Evolutionary conservation across 1,284 basidiomycete genomes (phyloP).

Genomic region (Hymenochaete sp.): DNA sequence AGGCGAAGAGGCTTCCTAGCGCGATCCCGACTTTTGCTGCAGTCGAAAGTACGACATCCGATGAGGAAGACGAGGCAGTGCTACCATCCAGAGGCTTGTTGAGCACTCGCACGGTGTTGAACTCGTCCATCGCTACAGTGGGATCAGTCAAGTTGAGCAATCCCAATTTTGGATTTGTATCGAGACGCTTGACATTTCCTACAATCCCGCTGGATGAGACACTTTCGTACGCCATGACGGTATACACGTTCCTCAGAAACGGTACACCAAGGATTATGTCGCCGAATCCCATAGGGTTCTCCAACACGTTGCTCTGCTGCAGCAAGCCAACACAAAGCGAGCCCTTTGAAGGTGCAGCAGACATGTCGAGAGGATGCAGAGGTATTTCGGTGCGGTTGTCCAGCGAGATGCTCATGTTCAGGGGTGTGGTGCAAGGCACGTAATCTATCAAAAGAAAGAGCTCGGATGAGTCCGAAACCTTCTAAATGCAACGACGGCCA

Average conservation of each 20-base stretch:
- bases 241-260: constrained; percentile 65
- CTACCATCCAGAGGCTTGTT: constrained; percentile 39
- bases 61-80: constrained; percentile 10
- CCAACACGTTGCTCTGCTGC: constrained; percentile 41
- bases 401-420: constrained; percentile 61
- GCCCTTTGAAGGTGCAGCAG: constrained; percentile 32
- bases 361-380: constrained; percentile 65
- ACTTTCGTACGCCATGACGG: constrained; percentile 55
- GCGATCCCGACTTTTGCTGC: constrained; percentile 55
- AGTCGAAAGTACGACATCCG: constrained; percentile 30
- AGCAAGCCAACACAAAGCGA: constrained; percentile 56
- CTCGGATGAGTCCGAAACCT: constrained; percentile 8
- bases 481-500: constrained; percentile 21
- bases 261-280: constrained; percentile 70
- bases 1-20: constrained; percentile 44
- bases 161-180: constrained; percentile 43
- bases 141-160: constrained; percentile 52
- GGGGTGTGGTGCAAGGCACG: constrained; percentile 55
- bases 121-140: constrained; percentile 49
- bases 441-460: constrained; percentile 40
- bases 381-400: constrained; percentile 46
- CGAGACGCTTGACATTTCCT: constrained; percentile 21
- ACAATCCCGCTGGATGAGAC: constrained; percentile 41
- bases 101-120: constrained; percentile 54
- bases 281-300: constrained; percentile 30